These are phyloP conservation scores for Corymbia calophylla DNA, from an alignment of 441 rosid species.

Conservation along the genomic window DNA sequence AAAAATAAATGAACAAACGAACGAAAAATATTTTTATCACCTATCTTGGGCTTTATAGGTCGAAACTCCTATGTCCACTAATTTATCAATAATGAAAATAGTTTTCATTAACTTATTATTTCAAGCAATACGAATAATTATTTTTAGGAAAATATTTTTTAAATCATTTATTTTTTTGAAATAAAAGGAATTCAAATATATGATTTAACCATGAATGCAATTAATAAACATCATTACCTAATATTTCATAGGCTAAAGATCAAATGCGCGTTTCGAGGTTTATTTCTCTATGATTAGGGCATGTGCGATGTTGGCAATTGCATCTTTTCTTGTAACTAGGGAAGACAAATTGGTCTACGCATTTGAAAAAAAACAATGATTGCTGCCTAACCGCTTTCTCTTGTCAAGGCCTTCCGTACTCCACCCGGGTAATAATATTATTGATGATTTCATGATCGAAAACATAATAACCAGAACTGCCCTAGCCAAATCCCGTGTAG, in stretches of 20 bases:
- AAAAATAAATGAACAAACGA: fast-evolving
- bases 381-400: not conserved
- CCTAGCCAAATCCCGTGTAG: not conserved
- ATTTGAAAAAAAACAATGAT: not conserved
- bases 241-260: not conserved
- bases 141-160: not conserved
- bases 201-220: not conserved
- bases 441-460: not conserved
- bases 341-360: not conserved
- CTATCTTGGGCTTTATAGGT: no score
- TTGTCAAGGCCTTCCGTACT: not conserved
- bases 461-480: not conserved
- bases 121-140: not conserved
- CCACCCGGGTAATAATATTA: not conserved
- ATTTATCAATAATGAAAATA: fast-evolving
- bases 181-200: fast-evolving
- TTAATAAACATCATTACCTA: not conserved
- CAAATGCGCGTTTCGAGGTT: not conserved
- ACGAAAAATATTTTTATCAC: fast-evolving
- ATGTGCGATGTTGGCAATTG: not conserved
- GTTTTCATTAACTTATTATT: fast-evolving
- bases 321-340: not conserved
- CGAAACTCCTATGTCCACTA: no score
- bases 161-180: not conserved
- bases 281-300: not conserved